phyloP scores from a whole-genome alignment of 192 early-diverging fungal species.

The Mortierella alpina region DNA sequence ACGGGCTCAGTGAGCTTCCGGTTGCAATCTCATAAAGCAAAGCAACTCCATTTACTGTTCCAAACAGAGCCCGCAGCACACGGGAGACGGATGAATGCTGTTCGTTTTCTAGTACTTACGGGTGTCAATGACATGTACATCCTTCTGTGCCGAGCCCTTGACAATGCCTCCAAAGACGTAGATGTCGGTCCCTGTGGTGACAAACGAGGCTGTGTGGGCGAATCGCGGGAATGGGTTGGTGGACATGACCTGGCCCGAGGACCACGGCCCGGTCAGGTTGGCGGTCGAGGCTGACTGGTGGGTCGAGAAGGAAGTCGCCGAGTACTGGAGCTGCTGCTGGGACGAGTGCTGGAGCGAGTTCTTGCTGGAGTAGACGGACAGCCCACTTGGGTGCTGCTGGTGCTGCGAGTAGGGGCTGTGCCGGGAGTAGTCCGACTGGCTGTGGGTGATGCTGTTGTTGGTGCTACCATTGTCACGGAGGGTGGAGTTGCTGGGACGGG shows the following conservation, averaged over 20 bases:
- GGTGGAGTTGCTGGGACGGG: constrained; percentile 16
- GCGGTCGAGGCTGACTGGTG: constrained; percentile 19
- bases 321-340: constrained; percentile 13
- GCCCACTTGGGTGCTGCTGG: constrained; percentile 6
- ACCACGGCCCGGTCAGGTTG: constrained; percentile 18
- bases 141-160: constrained; percentile 47
- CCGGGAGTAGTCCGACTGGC: constrained; percentile 17
- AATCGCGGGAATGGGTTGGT: constrained; percentile 55
- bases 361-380: constrained; percentile 14
- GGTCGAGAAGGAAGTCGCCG: constrained; percentile 24
- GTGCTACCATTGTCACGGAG: constrained; percentile 17
- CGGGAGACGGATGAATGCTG: no score
- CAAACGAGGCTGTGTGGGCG: constrained; percentile 43
- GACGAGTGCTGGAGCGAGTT: constrained; percentile 10
- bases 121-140: constrained; percentile 53
- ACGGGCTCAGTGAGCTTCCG: no score
- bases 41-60: no score
- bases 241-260: constrained; percentile 32
- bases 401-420: constrained; percentile 12
- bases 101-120: constrained; percentile 29
- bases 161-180: constrained; percentile 56
- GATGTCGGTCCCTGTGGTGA: constrained; percentile 37
- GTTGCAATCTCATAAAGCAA: no score
- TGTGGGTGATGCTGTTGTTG: constrained; percentile 17
- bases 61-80: no score